A percentile compares a stretch with the other conserved stretches of the same genome.
These are phyloP conservation scores for Phytopythium vexans DNA, from an alignment of 352 stramenopile genomes.

Conservation along the genomic window DNA sequence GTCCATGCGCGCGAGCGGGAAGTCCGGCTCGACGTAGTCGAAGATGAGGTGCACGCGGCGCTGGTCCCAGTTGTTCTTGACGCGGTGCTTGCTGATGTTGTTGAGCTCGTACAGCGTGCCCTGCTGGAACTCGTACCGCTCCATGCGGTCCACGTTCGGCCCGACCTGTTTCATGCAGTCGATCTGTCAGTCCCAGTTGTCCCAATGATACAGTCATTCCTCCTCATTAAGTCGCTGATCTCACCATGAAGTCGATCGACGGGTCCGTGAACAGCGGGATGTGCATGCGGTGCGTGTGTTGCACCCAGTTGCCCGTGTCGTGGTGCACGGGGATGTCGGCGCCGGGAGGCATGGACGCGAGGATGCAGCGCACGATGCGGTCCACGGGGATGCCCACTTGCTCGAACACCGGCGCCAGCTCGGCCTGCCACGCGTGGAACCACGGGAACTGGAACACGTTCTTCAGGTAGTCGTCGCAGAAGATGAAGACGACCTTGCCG, in stretches of 20 bases:
- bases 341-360: constrained; percentile 94
- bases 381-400: constrained; percentile 82
- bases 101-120: constrained; percentile 98
- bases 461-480: constrained; percentile 98
- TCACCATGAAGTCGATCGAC: constrained; percentile 67
- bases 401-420: constrained; percentile 88
- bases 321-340: constrained; percentile 96
- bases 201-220: no score
- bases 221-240: background rate
- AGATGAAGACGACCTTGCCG: constrained; percentile 97
- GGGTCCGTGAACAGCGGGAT: constrained; percentile 92
- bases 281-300: constrained; percentile 95
- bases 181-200: background rate
- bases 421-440: constrained; percentile 82
- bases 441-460: constrained; percentile 95
- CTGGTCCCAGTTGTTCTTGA: constrained; percentile 91
- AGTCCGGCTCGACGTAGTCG: constrained; percentile 94
- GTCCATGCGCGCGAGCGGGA: constrained; percentile 55
- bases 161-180: constrained; percentile 62
- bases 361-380: constrained; percentile 92
- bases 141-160: constrained; percentile 75
- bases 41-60: constrained; percentile 97
- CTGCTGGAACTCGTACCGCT: constrained; percentile 90
- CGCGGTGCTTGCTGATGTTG: constrained; percentile 96
- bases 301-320: constrained; percentile 97